Conservation (phyloP, 2,329 filamentous ascomycete genomes). For the Dissoconium aciculare region DNA sequence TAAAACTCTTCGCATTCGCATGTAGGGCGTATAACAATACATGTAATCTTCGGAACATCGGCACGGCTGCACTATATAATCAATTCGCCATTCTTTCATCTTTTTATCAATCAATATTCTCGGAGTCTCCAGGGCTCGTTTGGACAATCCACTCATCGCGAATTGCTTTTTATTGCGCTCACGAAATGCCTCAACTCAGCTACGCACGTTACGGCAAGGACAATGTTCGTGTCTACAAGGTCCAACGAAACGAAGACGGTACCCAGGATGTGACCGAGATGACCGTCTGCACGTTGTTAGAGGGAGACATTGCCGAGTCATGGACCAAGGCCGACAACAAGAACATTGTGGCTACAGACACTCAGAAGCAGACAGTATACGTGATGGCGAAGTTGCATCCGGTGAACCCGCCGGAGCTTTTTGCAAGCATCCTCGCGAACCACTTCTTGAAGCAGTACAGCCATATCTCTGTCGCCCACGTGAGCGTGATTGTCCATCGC, state of each 20-base stretch:
- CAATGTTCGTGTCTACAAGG: constrained; percentile 96
- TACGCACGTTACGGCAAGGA: constrained; percentile 78
- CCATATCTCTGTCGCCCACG: constrained; percentile 74
- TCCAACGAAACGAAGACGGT: constrained; percentile 64
- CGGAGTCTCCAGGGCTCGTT: too few relatives aligned
- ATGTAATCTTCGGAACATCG: too few relatives aligned
- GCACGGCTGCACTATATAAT: too few relatives aligned
- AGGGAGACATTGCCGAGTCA: constrained; percentile 77
- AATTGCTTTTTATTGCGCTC: too few relatives aligned
- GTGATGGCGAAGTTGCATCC: constrained; percentile 89
- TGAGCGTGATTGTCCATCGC: constrained; percentile 69
- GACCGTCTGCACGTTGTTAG: constrained; percentile 82
- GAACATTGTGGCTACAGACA: constrained; percentile 89
- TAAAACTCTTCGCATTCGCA: too few relatives aligned
- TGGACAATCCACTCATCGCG: too few relatives aligned
- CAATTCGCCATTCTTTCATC: too few relatives aligned
- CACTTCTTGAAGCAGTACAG: constrained; percentile 81
- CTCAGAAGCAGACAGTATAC: constrained; percentile 86
- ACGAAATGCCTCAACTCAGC: constrained; percentile 34
- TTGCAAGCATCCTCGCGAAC: constrained; percentile 64
- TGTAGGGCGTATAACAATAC: too few relatives aligned
- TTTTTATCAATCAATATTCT: too few relatives aligned
- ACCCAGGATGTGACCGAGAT: constrained; percentile 83
- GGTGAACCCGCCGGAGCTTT: constrained; percentile 84
- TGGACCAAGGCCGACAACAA: constrained; percentile 92